Evolutionary conservation across 139 green algal species (phyloP).

Genomic region (Coelastrella sp.): DNA sequence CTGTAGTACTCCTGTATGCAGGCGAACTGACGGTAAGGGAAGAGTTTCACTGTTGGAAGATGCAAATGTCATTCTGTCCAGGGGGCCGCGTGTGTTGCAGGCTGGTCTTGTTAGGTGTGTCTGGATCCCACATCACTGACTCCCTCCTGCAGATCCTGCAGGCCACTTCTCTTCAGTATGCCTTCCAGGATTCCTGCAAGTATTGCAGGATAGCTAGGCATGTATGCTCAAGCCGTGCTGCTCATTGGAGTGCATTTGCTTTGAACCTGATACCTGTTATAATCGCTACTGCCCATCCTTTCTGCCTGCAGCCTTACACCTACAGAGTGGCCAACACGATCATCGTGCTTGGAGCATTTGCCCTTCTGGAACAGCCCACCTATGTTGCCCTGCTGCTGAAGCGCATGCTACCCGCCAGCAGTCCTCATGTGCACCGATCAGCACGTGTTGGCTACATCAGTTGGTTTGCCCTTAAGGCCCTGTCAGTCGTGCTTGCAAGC

Average conservation of each 20-base stretch:
- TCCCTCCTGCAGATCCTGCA: neutral
- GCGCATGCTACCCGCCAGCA: constrained; percentile 36
- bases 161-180: neutral
- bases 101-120: no score
- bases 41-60: neutral
- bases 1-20: constrained; percentile 34
- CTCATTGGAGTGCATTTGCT: neutral
- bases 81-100: no score
- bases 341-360: constrained; percentile 33
- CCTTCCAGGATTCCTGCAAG: no score
- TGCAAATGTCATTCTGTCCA: no score
- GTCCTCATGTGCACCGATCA: neutral
- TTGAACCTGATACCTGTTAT: neutral
- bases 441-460: constrained; percentile 14
- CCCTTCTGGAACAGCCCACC: constrained; percentile 40
- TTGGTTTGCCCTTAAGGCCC: constrained; percentile 25
- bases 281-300: neutral
- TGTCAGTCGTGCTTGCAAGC: neutral
- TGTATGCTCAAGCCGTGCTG: no score
- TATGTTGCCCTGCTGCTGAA: constrained; percentile 42
- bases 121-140: neutral
- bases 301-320: neutral
- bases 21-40: constrained; percentile 5
- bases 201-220: no score
- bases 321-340: constrained; percentile 22